Conservation (phyloP, 1,139 yeast species). For the Zygosaccharomyces pseudobailii region DNA sequence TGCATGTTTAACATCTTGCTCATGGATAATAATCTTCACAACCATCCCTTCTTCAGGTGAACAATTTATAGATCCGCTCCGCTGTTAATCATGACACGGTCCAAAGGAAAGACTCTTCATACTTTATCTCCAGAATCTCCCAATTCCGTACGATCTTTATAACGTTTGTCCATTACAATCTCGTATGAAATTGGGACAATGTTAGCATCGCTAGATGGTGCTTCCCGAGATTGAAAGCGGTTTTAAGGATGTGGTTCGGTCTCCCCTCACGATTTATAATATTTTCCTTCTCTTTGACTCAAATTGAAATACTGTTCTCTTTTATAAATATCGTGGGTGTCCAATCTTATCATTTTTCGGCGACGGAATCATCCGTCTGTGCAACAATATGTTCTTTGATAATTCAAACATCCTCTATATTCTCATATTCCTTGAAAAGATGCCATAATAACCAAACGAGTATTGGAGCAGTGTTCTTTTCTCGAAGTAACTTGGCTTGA, state of each 20-base stretch:
- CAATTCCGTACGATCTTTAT: slow-evolving; percentile 43
- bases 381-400: neutral
- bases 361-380: neutral
- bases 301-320: slow-evolving; percentile 25
- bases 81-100: slow-evolving; percentile 14
- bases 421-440: slow-evolving; percentile 9
- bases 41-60: slow-evolving; percentile 4
- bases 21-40: slow-evolving; percentile 9
- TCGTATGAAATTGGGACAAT: slow-evolving; percentile 55
- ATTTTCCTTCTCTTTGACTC: slow-evolving; percentile 22
- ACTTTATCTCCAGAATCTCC: slow-evolving; percentile 14
- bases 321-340: slow-evolving; percentile 8
- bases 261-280: slow-evolving; percentile 44
- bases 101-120: slow-evolving; percentile 15
- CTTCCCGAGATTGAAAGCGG: slow-evolving; percentile 58
- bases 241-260: slow-evolving; percentile 49
- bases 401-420: neutral
- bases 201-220: slow-evolving; percentile 57
- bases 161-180: slow-evolving; percentile 61
- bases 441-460: slow-evolving; percentile 9
- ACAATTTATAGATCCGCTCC: neutral
- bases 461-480: slow-evolving; percentile 14
- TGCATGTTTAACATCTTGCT: slow-evolving; percentile 17
- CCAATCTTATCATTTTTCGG: slow-evolving; percentile 5
- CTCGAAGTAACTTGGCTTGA: slow-evolving; percentile 11